Conservation (phyloP, 1,284 basidiomycete species). For the Austroboletus rostrupii region DNA sequence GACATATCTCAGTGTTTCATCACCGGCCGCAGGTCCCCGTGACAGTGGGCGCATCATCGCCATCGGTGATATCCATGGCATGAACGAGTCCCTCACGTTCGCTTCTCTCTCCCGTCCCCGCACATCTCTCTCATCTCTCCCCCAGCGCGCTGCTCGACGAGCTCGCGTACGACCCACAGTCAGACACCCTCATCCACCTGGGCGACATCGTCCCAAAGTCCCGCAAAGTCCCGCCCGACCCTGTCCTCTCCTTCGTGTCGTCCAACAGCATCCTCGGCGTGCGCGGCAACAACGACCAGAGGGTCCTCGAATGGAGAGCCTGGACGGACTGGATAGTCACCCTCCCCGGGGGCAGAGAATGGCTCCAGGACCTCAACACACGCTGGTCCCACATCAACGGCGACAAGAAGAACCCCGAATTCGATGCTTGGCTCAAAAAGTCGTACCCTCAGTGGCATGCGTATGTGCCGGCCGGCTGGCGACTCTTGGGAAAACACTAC, state of each 20-base stretch:
- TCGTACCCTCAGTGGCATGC: constrained; percentile 46
- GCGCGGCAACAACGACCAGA: constrained; percentile 89
- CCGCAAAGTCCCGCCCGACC: constrained; percentile 49
- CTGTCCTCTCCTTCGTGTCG: constrained; percentile 64
- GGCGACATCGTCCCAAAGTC: constrained; percentile 79
- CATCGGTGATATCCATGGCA: constrained; percentile 85
- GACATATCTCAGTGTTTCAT: not conserved
- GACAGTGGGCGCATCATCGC: constrained; percentile 58
- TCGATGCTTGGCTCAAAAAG: constrained; percentile 18
- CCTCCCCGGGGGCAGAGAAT: constrained; percentile 44
- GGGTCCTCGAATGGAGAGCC: constrained; percentile 78
- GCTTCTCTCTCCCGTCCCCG: constrained; percentile 22
- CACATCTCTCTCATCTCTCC: not conserved
- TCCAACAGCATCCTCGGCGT: constrained; percentile 65
- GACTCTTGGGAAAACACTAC: constrained; percentile 74
- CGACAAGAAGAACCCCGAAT: constrained; percentile 33
- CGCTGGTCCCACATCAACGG: constrained; percentile 34
- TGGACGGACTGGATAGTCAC: constrained; percentile 71
- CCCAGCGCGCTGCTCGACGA: constrained; percentile 58
- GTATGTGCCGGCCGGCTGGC: constrained; percentile 62
- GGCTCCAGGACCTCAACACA: constrained; percentile 48
- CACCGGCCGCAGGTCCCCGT: constrained; percentile 38
- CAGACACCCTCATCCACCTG: constrained; percentile 72
- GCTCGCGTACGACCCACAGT: constrained; percentile 52
- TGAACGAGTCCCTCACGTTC: constrained; percentile 63